Evolutionary conservation across 1,284 basidiomycete genomes (phyloP).

Genomic region (Flammula alnicola): DNA sequence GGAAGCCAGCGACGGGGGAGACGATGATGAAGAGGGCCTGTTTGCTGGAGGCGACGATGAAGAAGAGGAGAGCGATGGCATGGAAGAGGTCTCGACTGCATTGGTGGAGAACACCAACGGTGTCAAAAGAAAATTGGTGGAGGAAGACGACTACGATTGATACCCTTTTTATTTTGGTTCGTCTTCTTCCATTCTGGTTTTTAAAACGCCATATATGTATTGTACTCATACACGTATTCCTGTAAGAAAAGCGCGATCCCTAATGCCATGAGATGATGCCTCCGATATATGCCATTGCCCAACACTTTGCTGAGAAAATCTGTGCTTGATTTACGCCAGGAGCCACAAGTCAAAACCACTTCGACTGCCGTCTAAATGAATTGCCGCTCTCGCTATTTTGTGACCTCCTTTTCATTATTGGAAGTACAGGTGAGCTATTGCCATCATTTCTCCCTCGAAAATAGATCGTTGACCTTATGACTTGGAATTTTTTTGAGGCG

Average conservation of each 20-base stretch:
- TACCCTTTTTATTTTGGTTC: slow-evolving; percentile 11
- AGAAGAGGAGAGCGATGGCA: slow-evolving; percentile 72
- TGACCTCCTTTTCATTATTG: too few species aligned
- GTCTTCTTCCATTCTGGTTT: slow-evolving; percentile 10
- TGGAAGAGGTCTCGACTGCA: slow-evolving; percentile 72
- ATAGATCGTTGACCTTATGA: neutral
- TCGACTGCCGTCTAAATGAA: neutral
- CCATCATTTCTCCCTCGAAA: neutral
- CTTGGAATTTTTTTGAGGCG: too few species aligned
- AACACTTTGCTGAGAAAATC: too few species aligned
- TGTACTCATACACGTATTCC: slow-evolving; percentile 15
- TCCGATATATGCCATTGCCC: too few species aligned
- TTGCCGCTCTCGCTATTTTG: too few species aligned
- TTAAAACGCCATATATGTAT: slow-evolving; percentile 7
- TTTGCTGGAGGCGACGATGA: slow-evolving; percentile 79
- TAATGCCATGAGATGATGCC: neutral
- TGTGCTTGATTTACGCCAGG: neutral
- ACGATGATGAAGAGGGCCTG: slow-evolving; percentile 63
- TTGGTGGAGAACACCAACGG: slow-evolving; percentile 55
- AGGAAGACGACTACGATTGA: slow-evolving; percentile 85
- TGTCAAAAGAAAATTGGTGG: slow-evolving; percentile 76
- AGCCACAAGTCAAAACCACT: neutral
- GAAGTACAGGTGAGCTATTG: neutral
- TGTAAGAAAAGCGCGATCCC: slow-evolving; percentile 14
- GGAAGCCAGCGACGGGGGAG: slow-evolving; percentile 64